A percentile compares a stretch with the other conserved stretches of the same genome.
phyloP scores from a whole-genome alignment of 2,329 filamentous ascomycete species.

The Ceratocystis eucalypticola region DNA sequence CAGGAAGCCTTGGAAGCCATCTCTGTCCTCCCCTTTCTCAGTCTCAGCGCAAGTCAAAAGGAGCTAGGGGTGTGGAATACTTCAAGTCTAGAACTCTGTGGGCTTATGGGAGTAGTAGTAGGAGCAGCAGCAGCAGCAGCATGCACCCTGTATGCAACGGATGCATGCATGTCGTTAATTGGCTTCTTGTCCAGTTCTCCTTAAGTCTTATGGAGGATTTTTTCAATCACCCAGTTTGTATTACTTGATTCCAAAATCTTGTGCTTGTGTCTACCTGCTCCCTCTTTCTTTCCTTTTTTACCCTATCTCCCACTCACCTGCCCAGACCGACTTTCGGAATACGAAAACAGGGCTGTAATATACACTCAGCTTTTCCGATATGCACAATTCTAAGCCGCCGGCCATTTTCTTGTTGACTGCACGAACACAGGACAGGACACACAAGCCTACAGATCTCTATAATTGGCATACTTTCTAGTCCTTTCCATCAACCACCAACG shows the following conservation, averaged over 20 bases:
- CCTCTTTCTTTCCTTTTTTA: neutral
- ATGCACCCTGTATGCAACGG: neutral
- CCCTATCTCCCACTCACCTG: too few species aligned
- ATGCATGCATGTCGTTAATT: neutral
- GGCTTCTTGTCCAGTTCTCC: neutral
- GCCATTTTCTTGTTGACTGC: neutral
- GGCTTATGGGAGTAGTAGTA: neutral
- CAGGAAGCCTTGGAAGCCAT: neutral
- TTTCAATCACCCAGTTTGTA: neutral
- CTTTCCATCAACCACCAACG: neutral
- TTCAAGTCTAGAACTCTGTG: neutral
- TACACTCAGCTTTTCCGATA: neutral
- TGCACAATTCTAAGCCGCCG: neutral
- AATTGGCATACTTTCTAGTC: neutral
- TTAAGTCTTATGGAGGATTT: neutral
- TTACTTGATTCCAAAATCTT: neutral
- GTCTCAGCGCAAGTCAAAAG: neutral
- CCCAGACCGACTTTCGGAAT: neutral
- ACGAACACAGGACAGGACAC: neutral
- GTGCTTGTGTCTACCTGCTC: neutral
- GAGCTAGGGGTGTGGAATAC: neutral
- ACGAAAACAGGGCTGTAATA: constrained; percentile 2
- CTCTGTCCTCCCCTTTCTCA: neutral
- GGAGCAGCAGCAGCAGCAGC: neutral
- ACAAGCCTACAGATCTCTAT: neutral